Base-by-base conservation (phyloP, 2,329 filamentous ascomycete species). In the Aspergillus proliferans region DNA sequence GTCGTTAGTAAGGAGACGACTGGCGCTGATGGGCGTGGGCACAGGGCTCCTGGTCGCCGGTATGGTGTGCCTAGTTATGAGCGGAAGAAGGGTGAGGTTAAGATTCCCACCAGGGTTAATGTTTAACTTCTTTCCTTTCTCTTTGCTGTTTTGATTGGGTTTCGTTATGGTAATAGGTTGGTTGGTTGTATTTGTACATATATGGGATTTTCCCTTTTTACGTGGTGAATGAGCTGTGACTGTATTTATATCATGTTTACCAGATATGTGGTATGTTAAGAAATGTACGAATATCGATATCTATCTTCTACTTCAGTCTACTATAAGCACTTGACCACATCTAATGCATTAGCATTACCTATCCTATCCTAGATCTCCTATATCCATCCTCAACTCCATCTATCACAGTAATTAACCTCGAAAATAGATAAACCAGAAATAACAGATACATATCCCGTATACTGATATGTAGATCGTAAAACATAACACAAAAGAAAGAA, bases 31-130 rank as follows among this genome's bases (percentile, higher is more conserved):
- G 82, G 81, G 8, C 74, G 80, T 57, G 73, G 73, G 28, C 64
- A 69, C 19, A 66, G 65, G 50, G 81, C 79, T 24, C 77, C 79
- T 18, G 82, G 82, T 12, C 76, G 74, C 57, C 71, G 81, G 55
- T 85, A 85, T 60, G 82, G 82, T 58, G 73, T 83, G 50, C 82
- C 82, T 44, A 76, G 76, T 57, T 70, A 81, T 59, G 82, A 84
- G 53, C 71, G 82, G 52, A 84, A 84, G 75, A 79, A 78, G 67
- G 82, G 81, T 21, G 69, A 75, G 53, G 71, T 83, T 58, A 85
- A 85, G 73, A 83, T 85, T 53, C 81, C 82, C 10, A 82, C 76
- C 19, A 75, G 71, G 54, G 81, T 84, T 43, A 76, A 79, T 56
- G 71, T 72, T 41, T 75, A 66, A 59, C 46, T 15, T 28, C 15